phyloP scores from a whole-genome alignment of 371 early-diverging fungal species.

The Mucor irregularis region DNA sequence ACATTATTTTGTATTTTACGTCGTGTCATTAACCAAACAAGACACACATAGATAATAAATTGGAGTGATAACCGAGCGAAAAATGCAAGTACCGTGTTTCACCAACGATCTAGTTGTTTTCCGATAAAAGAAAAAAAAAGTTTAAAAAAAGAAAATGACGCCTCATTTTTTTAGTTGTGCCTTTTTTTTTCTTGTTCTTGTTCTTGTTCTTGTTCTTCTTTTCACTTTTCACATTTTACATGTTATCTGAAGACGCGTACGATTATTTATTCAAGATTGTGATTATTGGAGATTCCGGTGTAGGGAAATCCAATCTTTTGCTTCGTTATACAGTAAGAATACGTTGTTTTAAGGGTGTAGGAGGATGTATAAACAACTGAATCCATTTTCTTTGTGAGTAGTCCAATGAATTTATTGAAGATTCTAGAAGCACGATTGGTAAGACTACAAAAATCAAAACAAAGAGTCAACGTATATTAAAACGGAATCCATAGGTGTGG shows the following conservation, averaged over 20 bases:
- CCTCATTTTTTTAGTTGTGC: background rate
- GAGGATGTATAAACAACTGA: background rate
- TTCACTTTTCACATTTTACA: background rate
- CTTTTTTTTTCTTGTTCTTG: background rate
- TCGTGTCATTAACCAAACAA: too few species aligned
- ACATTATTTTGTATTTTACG: too few species aligned
- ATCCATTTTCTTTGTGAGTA: background rate
- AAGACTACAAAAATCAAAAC: background rate
- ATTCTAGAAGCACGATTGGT: constrained; percentile 26
- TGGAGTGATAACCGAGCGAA: too few species aligned
- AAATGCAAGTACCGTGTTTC: too few species aligned
- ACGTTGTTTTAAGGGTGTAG: background rate
- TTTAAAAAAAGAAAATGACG: too few species aligned
- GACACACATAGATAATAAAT: too few species aligned
- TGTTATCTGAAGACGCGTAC: constrained; percentile 73
- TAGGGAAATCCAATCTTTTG: constrained; percentile 97
- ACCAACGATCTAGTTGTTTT: too few species aligned
- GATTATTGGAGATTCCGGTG: constrained; percentile 83
- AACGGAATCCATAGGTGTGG: constrained; percentile 40
- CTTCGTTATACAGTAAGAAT: constrained; percentile 78
- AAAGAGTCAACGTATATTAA: background rate
- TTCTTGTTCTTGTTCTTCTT: background rate
- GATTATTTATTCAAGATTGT: constrained; percentile 92
- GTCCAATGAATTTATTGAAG: constrained; percentile 23
- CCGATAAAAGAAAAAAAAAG: too few species aligned